Evolutionary conservation across 306 rosid species (phyloP).

Genomic region (Canavalia gladiata): DNA sequence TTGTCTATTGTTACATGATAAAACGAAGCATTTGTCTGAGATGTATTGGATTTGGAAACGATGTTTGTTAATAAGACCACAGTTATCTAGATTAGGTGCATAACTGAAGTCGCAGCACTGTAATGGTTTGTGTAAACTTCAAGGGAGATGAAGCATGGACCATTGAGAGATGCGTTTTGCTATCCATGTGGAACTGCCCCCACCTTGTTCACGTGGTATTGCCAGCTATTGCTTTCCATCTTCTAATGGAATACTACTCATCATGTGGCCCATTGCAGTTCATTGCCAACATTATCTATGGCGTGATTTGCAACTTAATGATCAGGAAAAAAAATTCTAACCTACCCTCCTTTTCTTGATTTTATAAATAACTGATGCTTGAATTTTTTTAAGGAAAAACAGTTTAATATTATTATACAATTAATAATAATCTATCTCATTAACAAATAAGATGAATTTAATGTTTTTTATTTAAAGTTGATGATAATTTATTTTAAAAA

Average conservation of each 20-base stretch:
- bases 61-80: background rate
- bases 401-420: background rate
- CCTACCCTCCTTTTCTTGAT: background rate
- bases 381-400: background rate
- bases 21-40: background rate
- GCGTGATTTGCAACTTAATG: background rate
- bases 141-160: background rate
- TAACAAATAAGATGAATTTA: background rate
- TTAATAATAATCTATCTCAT: background rate
- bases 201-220: slow-evolving; percentile 39
- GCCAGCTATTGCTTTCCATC: slow-evolving; percentile 49
- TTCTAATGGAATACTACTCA: slow-evolving; percentile 25
- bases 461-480: no score
- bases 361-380: background rate
- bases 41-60: background rate
- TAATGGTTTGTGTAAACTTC: background rate
- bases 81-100: background rate
- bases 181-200: slow-evolving; percentile 22
- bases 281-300: background rate
- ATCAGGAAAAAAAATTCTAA: background rate
- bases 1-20: background rate
- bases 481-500: no score
- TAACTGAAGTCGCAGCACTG: background rate
- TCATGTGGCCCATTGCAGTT: slow-evolving; percentile 46
- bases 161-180: background rate